Base-by-base conservation (phyloP, 306 rosid species). In the Phaseolus lunatus region DNA sequence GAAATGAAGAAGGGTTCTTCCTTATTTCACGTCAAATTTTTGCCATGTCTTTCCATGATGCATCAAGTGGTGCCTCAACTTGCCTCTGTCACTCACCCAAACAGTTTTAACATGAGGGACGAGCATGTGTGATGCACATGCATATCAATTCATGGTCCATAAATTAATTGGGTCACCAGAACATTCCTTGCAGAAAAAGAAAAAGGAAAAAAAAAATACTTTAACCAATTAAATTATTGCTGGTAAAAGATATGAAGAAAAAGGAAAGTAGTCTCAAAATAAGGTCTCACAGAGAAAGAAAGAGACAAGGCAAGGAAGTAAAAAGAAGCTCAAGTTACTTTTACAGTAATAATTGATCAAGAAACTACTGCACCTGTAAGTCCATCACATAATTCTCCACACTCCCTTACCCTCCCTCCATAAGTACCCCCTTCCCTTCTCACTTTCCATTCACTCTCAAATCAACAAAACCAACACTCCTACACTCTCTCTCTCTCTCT, bases 361-460 rank as follows among this genome's bases (percentile, higher is more conserved):
- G 58, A 82, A 70, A 50, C 24, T 69, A 67, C 82, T 75, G 75
- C 71, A 47, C 9, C 48, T 56, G 16, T 50, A 48, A 39, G 22
- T 76, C 79, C 73, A 45, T 67, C 67, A 27, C 73, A 64, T 62
- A 78, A 80, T 80, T 58, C 77, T 63, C 65, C 11, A 35, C 44
- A 37, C 85, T 53, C 35, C 44, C 81, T 73, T n/a, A n/a, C n/a
- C 92, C 87, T 39, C 48, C 35, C 82, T 76, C 93, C 87, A 83
- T 91, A 93, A 91, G 88, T 93, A 93, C 93, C 92, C 94, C 66
- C 71, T n/a, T 67, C 16, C 63, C 88, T 54, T 70, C 88, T 43
- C 77, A 68, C 79, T 82, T 70, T 67, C 88, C 81, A 82, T 62
- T 82, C 89, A 63, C 48, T 76, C 43, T 31, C 84, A 70, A 79